A percentile compares a stretch with the other conserved stretches of the same genome.
Conservation (phyloP, 1,139 yeast species). For the Pneumocystis oryctolagi region DNA sequence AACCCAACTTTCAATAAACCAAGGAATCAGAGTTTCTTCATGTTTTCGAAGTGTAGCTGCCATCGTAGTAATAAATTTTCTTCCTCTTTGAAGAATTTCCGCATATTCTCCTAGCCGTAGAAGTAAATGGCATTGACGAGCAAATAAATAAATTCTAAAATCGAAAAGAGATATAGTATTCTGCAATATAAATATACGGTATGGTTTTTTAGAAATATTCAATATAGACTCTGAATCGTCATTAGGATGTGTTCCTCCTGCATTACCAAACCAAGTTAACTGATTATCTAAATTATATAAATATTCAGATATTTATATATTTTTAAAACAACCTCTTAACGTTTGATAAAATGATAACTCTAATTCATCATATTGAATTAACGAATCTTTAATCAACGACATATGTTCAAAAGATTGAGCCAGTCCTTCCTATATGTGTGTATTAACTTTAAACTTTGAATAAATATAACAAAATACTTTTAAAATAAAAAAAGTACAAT, state of each 20-base stretch:
- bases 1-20: background rate
- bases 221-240: constrained; percentile 4
- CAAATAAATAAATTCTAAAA: constrained; percentile 28
- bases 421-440: constrained; percentile 26
- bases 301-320: background rate
- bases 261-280: background rate
- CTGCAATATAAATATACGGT: constrained; percentile 26
- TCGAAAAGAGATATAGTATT: constrained; percentile 30
- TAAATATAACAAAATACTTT: constrained; percentile 16
- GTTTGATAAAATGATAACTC: constrained; percentile 20
- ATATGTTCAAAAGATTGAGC: constrained; percentile 37
- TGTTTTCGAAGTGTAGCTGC: constrained; percentile 5
- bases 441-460: background rate
- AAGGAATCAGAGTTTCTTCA: background rate
- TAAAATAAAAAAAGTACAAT: constrained; percentile 31
- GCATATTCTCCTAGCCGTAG: constrained; percentile 11
- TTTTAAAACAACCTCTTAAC: constrained; percentile 6
- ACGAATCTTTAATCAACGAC: constrained; percentile 44
- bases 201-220: constrained; percentile 4
- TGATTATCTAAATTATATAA: background rate
- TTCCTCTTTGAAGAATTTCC: constrained; percentile 17
- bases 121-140: constrained; percentile 29
- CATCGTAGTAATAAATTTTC: constrained; percentile 15
- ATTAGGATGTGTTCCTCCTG: constrained; percentile 2
- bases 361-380: constrained; percentile 33